Base-by-base conservation (phyloP, 805 yeast species). In the Nakazawaea peltata region DNA sequence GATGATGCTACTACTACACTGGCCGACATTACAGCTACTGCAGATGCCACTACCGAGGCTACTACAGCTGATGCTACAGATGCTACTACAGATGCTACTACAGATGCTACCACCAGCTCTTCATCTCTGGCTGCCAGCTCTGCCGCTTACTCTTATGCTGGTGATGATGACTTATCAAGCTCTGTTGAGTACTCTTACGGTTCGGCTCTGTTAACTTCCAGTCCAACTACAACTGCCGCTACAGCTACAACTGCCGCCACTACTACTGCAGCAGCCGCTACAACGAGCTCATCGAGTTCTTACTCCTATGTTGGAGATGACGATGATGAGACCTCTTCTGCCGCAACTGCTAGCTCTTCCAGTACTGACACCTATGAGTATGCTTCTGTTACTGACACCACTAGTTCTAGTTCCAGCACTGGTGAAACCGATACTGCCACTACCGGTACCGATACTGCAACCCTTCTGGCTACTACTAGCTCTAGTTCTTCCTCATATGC, bases 201-300 rank as follows among this genome's bases (percentile, higher is more conserved):
- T n/a, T n/a, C n/a, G n/a, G n/a, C n/a, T n/a, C n/a, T n/a, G n/a
- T n/a, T n/a, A n/a, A n/a, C n/a, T 18, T 13, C 37, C 15, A 5
- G 26, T 16, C 28, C 34, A 3, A 16, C 34, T 11, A 28, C 41
- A 17, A 28, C 10, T 26, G 26, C 17, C 3, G 4, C 23, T 15
- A 32, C 38, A 17, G 25, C 19, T 18, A 23, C 36, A 12, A 32
- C 36, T 11, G 21, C 18, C 13, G 17, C 30, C 18, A 15, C 21
- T 26, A 21, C 32, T 19, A 19, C 16, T 26, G 4, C n/a, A n/a
- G n/a, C n/a, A n/a, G n/a, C n/a, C n/a, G n/a, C n/a, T n/a, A n/a
- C n/a, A n/a, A n/a, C n/a, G n/a, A n/a, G n/a, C n/a, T n/a, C n/a
- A n/a, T n/a, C n/a, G n/a, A n/a, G n/a, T n/a, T n/a, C n/a, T n/a